Evolutionary conservation across 1,284 basidiomycete species (phyloP).

Genomic region (Phlebopus sp.): DNA sequence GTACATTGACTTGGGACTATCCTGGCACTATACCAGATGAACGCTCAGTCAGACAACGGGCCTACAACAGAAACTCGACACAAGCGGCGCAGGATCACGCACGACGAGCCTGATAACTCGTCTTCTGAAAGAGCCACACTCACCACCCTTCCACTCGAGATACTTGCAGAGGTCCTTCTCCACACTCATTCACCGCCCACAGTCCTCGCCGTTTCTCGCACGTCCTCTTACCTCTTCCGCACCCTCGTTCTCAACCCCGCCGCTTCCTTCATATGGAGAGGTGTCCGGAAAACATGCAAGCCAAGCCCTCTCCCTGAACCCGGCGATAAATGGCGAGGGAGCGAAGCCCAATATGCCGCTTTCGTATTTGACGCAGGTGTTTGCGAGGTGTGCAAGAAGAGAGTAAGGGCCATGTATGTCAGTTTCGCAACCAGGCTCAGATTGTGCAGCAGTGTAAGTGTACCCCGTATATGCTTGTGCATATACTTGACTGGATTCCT

Average conservation of each 20-base stretch:
- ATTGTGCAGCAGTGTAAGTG: conserved; percentile 43
- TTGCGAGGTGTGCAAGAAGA: conserved; percentile 54
- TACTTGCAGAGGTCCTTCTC: conserved; percentile 44
- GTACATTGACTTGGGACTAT: no score
- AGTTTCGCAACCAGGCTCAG: conserved; percentile 46
- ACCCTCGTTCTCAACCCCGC: conserved; percentile 34
- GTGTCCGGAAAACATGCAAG: conserved; percentile 32
- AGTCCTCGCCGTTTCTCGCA: conserved; percentile 44
- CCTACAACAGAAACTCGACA: no score
- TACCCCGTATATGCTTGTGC: not conserved
- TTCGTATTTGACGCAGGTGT: conserved; percentile 56
- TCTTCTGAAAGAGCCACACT: conserved; percentile 3
- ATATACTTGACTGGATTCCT: not conserved
- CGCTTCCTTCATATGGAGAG: conserved; percentile 43
- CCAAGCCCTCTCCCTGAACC: conserved; percentile 39
- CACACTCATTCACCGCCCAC: conserved; percentile 38
- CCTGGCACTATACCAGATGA: no score
- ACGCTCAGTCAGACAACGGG: no score
- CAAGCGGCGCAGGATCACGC: no score
- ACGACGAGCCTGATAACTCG: no score
- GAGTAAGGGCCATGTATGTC: conserved; percentile 33
- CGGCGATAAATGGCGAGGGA: conserved; percentile 29
- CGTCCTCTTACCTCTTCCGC: conserved; percentile 39
- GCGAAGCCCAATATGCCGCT: conserved; percentile 51
- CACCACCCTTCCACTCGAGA: conserved; percentile 41